Evolutionary conservation across 305 asterid species (phyloP).

Genomic region (Fraxinus dipetala): DNA sequence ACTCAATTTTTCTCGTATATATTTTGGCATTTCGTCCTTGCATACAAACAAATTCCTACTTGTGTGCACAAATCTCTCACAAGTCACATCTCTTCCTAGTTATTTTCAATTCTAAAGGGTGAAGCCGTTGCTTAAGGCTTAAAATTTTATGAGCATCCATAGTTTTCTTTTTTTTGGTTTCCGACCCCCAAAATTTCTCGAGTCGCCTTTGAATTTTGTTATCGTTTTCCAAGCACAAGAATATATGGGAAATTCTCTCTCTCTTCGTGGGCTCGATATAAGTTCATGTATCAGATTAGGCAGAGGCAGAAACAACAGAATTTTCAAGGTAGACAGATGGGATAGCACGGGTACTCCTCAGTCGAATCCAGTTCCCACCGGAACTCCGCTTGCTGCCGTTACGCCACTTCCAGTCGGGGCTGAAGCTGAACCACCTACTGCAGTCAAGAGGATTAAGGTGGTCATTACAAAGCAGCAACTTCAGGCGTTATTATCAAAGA

Average conservation of each 20-base stretch:
- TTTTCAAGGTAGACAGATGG: conserved; percentile 25
- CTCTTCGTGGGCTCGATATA: neutral
- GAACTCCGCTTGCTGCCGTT: neutral
- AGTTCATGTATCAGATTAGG: conserved; percentile 15
- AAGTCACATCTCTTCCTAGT: neutral
- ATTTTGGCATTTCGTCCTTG: neutral
- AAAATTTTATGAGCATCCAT: neutral
- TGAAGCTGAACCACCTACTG: neutral
- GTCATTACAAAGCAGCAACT: conserved; percentile 48
- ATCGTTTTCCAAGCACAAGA: neutral
- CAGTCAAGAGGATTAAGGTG: conserved; percentile 38
- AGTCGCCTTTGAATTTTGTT: neutral
- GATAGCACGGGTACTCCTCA: conserved; percentile 22
- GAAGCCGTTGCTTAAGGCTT: neutral
- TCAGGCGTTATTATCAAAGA: conserved; percentile 34
- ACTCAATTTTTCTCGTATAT: neutral
- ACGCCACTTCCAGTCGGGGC: neutral
- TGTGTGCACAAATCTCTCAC: neutral
- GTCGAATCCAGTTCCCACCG: neutral
- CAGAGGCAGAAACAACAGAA: conserved; percentile 5
- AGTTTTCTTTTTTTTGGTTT: neutral
- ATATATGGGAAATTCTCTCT: conserved; percentile 31
- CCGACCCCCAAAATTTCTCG: neutral
- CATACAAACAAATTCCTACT: conserved; percentile 11
- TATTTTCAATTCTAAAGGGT: neutral